Conservation (phyloP, 352 stramenopile species). For the Phytophthora foliorum region DNA sequence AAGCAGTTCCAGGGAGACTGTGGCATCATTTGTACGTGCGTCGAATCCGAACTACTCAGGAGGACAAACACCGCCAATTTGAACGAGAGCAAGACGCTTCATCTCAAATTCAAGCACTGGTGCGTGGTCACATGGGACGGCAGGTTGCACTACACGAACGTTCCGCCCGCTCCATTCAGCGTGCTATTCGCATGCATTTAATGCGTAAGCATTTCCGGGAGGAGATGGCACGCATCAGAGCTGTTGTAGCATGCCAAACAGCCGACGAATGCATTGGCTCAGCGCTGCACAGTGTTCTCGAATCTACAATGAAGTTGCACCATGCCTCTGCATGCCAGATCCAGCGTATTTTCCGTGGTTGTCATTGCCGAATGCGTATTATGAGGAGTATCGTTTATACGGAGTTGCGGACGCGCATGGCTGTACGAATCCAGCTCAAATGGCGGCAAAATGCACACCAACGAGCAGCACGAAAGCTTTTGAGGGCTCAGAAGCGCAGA, state of each 20-base stretch:
- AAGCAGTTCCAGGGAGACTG: conserved; percentile 57
- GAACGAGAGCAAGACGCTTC: conserved; percentile 45
- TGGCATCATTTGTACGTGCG: conserved; percentile 48
- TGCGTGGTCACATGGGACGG: conserved; percentile 56
- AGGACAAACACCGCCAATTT: conserved; percentile 28
- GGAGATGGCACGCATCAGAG: conserved; percentile 48
- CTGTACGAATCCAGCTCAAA: conserved; percentile 59
- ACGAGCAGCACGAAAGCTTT: conserved; percentile 53
- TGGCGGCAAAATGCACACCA: conserved; percentile 70
- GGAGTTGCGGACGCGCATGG: conserved; percentile 65
- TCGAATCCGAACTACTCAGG: conserved; percentile 21
- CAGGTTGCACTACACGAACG: conserved; percentile 48
- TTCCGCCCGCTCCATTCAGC: conserved; percentile 59
- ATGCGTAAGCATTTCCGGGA: conserved; percentile 47
- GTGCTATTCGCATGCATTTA: conserved; percentile 47
- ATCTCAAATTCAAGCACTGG: conserved; percentile 59
- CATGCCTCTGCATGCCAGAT: conserved; percentile 62
- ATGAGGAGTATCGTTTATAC: conserved; percentile 44
- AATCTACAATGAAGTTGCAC: conserved; percentile 40
- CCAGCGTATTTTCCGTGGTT: conserved; percentile 65
- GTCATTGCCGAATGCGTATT: conserved; percentile 42
- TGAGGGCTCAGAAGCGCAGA: conserved; percentile 60
- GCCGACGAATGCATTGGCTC: conserved; percentile 35
- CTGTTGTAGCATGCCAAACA: conserved; percentile 29
- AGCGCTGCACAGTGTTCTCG: conserved; percentile 35